A percentile compares a stretch with the other conserved stretches of the same genome.
phyloP scores from a whole-genome alignment of 495 filamentous ascomycete genomes.

The Usnea hakonensis region DNA sequence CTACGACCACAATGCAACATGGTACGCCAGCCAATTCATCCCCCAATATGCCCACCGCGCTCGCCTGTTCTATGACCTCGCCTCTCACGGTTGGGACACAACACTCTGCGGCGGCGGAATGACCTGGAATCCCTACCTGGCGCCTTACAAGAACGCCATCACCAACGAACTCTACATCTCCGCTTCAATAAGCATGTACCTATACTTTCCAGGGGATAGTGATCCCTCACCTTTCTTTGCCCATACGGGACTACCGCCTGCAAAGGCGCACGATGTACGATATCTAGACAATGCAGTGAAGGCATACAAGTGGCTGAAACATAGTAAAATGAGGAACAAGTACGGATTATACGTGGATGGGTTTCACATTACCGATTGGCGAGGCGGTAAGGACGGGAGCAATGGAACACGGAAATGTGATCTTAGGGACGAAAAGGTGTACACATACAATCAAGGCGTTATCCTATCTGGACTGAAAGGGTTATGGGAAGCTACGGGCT shows the following conservation, averaged over 20 bases:
- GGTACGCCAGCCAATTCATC: conserved; percentile 73
- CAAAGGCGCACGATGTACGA: conserved; percentile 50
- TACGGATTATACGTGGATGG: conserved; percentile 82
- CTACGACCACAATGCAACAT: conserved; percentile 33
- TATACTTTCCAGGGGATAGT: conserved; percentile 75
- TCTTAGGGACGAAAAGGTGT: conserved; percentile 75
- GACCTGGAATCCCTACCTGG: conserved; percentile 78
- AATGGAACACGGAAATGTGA: conserved; percentile 59
- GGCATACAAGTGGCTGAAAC: conserved; percentile 73
- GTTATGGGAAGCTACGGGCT: conserved; percentile 66
- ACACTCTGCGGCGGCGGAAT: conserved; percentile 82
- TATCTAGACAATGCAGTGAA: conserved; percentile 65
- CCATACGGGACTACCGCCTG: conserved; percentile 20
- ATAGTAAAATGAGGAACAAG: conserved; percentile 71
- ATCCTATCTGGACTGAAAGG: conserved; percentile 77
- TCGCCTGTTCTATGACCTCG: conserved; percentile 82
- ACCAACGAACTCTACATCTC: conserved; percentile 89
- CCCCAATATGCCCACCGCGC: conserved; percentile 77
- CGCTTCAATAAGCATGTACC: conserved; percentile 81
- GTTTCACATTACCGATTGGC: conserved; percentile 74
- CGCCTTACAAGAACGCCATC: conserved; percentile 94
- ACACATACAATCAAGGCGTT: conserved; percentile 95
- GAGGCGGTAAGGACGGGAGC: conserved; percentile 39
- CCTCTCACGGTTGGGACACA: conserved; percentile 72
- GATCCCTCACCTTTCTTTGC: conserved; percentile 59